These are phyloP conservation scores for Thalassiosira mediterranea DNA, from an alignment of 352 stramenopile species.

Conservation along the genomic window DNA sequence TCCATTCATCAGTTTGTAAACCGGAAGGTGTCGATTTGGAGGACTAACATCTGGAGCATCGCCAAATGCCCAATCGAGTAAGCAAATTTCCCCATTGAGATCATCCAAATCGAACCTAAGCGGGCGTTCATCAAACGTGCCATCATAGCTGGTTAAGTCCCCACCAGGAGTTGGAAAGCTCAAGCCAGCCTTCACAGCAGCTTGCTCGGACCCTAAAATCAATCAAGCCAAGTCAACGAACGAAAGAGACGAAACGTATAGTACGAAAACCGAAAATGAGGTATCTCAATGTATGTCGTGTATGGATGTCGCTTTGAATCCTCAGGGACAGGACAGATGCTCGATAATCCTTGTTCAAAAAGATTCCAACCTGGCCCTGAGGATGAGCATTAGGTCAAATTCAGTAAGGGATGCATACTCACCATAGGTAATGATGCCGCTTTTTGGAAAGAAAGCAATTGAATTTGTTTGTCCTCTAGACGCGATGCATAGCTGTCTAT, in stretches of 20 bases:
- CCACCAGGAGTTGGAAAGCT: conserved; percentile 12
- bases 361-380: no score
- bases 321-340: no score
- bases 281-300: no score
- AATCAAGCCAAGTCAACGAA: no score
- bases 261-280: no score
- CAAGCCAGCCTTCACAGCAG: conserved; percentile 45
- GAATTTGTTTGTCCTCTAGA: conserved; percentile 40
- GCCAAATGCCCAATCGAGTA: conserved; percentile 50
- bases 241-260: no score
- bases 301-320: no score
- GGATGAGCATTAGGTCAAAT: no score
- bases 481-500: conserved; percentile 41
- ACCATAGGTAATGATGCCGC: conserved; percentile 44
- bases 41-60: conserved; percentile 13
- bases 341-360: no score
- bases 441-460: conserved; percentile 39
- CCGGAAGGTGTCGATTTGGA: conserved; percentile 26
- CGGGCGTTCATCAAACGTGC: conserved; percentile 14
- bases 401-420: no score
- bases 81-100: conserved; percentile 46
- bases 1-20: conserved; percentile 40
- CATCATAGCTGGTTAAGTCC: background rate
- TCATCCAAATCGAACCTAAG: conserved; percentile 57
- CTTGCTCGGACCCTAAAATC: conserved; percentile 51